Evolutionary conservation across 225 moss, liverwort and hornwort species (phyloP), one percentile per base, ranked within the genome.

Genomic region (Thuidium tamariscinum): DNA sequence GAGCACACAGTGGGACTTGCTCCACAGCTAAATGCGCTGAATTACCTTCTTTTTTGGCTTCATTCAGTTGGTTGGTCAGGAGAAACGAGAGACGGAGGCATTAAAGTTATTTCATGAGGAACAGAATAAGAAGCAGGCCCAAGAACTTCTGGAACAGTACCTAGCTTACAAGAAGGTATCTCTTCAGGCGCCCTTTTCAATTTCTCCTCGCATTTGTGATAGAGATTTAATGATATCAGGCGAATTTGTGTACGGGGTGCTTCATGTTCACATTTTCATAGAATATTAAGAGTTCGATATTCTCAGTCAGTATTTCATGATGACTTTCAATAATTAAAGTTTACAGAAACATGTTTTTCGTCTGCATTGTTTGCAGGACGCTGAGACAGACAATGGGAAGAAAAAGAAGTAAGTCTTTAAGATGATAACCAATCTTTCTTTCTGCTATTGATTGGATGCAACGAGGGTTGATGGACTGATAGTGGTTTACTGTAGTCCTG

Each of bases 131-230:
- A 96, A 97, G 91, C 94, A 91, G 55, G 97, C 92, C 3, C 90
- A 94, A 87, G 95, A 97, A 17, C 94, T 96, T 64, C 82, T 97
- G 54, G 97, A 96, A 70, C 97, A 97, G 88, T 97, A 96, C 85
- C 95, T 97, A 44, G 89, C 89, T 19, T 96, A 92, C 74, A 95
- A 97, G 86, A 97, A 94, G 92, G 97, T 97, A 82, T 2, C 72
- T 52, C 13, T 66, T 80, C 70, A 20, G 36, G 51, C 49, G 20
- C 46, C 73, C 19, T 48, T 25, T 76, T 25, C 41, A 26, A 39
- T 37, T 76, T 78, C 60, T 79, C 60, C 20, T 87, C 72, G 19
- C 30, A 34, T 32, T 76, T 55, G 22, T 44, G 44, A 57, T 36
- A 29, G 14, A 79, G 17, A 56, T 23, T 78, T 25, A 1, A 55